Conservation (phyloP, 106 monocot species). For the Posidonia australis region DNA sequence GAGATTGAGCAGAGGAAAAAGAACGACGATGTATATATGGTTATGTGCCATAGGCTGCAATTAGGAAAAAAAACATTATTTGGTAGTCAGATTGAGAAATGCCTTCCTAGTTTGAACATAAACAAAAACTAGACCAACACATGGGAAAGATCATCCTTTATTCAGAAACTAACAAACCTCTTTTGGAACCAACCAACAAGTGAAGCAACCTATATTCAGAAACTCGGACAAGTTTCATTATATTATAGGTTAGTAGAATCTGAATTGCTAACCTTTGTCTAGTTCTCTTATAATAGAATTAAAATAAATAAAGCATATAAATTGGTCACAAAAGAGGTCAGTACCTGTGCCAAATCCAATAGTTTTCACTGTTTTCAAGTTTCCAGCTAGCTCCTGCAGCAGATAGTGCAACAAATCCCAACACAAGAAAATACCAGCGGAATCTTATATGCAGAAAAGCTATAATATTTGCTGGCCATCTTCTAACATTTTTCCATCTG, state of each 20-base stretch:
- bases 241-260: neutral
- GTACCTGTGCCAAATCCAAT: constrained; percentile 99
- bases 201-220: neutral
- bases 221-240: neutral
- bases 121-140: too few relatives aligned
- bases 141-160: too few relatives aligned
- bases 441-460: constrained; percentile 45
- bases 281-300: neutral
- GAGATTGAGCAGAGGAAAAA: constrained; percentile 59
- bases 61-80: too few relatives aligned
- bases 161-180: neutral
- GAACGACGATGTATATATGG: constrained; percentile 70
- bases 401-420: constrained; percentile 62
- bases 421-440: constrained; percentile 42
- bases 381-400: constrained; percentile 74
- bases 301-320: neutral
- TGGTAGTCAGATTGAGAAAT: neutral
- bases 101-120: neutral
- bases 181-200: neutral
- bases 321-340: too few relatives aligned
- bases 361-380: constrained; percentile 53
- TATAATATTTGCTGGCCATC: constrained; percentile 40
- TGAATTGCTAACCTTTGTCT: neutral
- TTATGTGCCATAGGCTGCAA: constrained; percentile 73
- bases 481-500: constrained; percentile 52